Evolutionary conservation across 257 asterid genomes (phyloP), one percentile per base, ranked within the genome.

Genomic region (Coffea eugenioides): DNA sequence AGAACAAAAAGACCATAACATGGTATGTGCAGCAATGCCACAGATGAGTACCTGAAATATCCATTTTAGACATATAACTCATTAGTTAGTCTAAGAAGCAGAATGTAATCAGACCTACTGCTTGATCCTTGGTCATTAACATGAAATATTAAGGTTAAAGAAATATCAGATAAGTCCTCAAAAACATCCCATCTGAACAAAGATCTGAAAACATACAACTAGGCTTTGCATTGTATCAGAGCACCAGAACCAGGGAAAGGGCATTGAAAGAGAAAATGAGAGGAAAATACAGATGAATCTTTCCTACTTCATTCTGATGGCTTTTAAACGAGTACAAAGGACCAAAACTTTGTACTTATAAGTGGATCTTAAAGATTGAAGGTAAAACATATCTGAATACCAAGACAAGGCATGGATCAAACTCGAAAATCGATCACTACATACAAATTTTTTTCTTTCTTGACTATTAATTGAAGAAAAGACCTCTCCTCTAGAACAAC

Each of bases 11-110:
- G 84, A 34, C 97, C 94, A 71, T 93, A 95, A 71, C 97, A 95
- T 13, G 98, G 97, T 83, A 91, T 84, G 82, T 95, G 98, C 98
- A 95, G 82, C 86, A 93, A 65, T n/a, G 97, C 98, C 83, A 95
- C 94, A 1, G 93, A 88, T 59, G 93, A 89, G 74, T 95, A 95
- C 97, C 98, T 94, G 87, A 77, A 71, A 77, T 46, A 34, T 76
- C 43, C 51, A 57, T 69, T 31, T 39, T 27, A 67, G 25, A 20
- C 14, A 46, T 61, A 45, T 6, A n/a, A 36, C 6, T 27, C 43
- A 16, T 51, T 23, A 52, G 7, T 14, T 10, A 1, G n/a, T 15
- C 18, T 4, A 65, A 16, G 31, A 61, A 21, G 65, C 8, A 31
- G 52, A 0, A 27, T 8, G 8, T 20, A 59, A 3, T 31, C 11